These are phyloP conservation scores for Collariella sp. DNA, from an alignment of 495 filamentous ascomycete species.

Conservation along the genomic window DNA sequence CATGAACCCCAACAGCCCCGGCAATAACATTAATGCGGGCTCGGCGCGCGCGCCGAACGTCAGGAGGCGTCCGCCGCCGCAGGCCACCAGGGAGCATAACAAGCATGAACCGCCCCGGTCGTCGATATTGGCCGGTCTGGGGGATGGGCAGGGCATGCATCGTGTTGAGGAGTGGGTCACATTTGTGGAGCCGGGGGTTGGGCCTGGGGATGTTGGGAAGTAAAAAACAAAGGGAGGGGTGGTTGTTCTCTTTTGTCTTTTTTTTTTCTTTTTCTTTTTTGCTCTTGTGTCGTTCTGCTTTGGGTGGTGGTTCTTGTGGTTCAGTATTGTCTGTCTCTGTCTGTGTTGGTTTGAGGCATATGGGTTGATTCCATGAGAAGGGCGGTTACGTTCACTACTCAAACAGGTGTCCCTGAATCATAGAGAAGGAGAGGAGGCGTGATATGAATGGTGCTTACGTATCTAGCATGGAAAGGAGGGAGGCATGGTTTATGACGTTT, in stretches of 20 bases:
- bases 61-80: conserved; percentile 19
- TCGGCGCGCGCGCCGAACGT: conserved; percentile 23
- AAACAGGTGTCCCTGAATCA: too few relatives aligned
- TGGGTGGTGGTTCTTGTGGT: background rate
- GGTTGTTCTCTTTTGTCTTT: background rate
- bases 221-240: too few relatives aligned
- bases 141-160: conserved; percentile 38
- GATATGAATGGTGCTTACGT: too few relatives aligned
- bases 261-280: background rate
- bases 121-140: conserved; percentile 39
- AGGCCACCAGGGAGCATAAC: conserved; percentile 20
- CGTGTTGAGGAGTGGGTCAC: conserved; percentile 41
- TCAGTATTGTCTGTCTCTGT: too few relatives aligned
- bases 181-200: conserved; percentile 36
- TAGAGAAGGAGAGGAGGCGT: too few relatives aligned
- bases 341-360: too few relatives aligned
- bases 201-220: conserved; percentile 13
- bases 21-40: conserved; percentile 9
- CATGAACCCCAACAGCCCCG: background rate
- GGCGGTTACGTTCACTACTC: too few relatives aligned
- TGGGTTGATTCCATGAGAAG: too few relatives aligned
- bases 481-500: background rate
- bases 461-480: background rate
- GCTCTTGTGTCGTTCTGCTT: background rate
- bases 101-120: conserved; percentile 26